phyloP scores from a whole-genome alignment of 495 filamentous ascomycete species.

The Aspergillus homomorphus region DNA sequence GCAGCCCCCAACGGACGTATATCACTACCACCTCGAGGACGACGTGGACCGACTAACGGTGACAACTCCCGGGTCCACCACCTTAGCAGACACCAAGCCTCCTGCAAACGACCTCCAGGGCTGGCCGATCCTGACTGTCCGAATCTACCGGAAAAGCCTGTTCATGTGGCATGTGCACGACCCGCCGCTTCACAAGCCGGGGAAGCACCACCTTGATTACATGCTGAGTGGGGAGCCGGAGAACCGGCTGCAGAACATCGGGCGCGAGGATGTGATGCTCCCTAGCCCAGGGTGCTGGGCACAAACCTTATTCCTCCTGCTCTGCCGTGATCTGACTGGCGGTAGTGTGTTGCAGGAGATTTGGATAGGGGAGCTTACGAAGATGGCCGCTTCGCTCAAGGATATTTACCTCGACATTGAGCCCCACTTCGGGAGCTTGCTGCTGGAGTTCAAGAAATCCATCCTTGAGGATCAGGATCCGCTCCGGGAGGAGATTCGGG shows the following conservation, averaged over 20 bases:
- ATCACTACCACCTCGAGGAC: not conserved
- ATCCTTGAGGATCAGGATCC: no score
- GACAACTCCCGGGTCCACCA: no score
- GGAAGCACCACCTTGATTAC: not conserved
- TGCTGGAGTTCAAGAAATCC: not conserved
- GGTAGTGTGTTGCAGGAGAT: not conserved
- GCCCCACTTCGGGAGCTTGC: no score
- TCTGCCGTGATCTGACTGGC: not conserved
- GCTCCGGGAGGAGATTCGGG: no score
- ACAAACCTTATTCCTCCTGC: not conserved
- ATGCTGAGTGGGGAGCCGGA: not conserved
- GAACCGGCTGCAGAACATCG: not conserved
- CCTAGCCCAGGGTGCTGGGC: not conserved
- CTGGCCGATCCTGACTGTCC: not conserved
- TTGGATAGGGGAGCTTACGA: not conserved
- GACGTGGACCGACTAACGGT: not conserved
- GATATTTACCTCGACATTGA: no score
- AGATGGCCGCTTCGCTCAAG: not conserved
- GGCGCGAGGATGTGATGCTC: not conserved
- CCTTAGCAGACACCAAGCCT: no score
- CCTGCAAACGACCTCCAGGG: no score
- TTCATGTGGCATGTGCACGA: not conserved
- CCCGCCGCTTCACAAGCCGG: no score
- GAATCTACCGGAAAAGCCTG: not conserved
- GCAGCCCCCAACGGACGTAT: not conserved